Evolutionary conservation across 2,329 filamentous ascomycete species (phyloP).

Genomic region (Fusarium penzigii): DNA sequence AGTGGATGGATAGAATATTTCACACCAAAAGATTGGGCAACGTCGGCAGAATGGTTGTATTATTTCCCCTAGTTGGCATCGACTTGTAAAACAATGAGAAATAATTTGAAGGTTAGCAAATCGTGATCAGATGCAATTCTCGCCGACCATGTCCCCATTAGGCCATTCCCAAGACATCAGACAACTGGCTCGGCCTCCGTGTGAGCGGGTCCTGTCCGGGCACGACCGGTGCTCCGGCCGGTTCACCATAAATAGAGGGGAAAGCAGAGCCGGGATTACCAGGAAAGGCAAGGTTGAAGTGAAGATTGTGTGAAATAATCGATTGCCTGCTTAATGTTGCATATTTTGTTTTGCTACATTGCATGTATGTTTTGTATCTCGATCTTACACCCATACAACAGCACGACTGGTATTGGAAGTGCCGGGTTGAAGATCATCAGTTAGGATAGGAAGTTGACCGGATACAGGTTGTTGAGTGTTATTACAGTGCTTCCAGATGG

Average conservation of each 20-base stretch:
- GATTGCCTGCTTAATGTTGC: too few relatives aligned
- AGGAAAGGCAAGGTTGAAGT: constrained; percentile 16
- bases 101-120: neutral
- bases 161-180: constrained; percentile 1
- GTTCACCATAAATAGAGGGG: constrained; percentile 8
- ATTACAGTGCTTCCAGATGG: constrained; percentile 10
- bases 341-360: neutral
- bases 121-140: neutral
- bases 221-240: constrained; percentile 19
- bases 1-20: constrained; percentile 19
- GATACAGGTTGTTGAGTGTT: neutral
- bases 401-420: too few relatives aligned
- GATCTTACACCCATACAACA: too few relatives aligned
- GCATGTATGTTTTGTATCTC: neutral
- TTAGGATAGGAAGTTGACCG: constrained; percentile 14
- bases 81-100: neutral
- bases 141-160: constrained; percentile 21
- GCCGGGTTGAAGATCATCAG: neutral
- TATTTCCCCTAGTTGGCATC: constrained; percentile 8
- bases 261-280: constrained; percentile 2
- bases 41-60: constrained; percentile 2
- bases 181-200: constrained; percentile 12
- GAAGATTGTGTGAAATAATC: constrained; percentile 1
- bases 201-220: constrained; percentile 5
- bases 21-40: constrained; percentile 9